Conservation (phyloP, 768 basidiomycete genomes). For the Amanita polypyramis region DNA sequence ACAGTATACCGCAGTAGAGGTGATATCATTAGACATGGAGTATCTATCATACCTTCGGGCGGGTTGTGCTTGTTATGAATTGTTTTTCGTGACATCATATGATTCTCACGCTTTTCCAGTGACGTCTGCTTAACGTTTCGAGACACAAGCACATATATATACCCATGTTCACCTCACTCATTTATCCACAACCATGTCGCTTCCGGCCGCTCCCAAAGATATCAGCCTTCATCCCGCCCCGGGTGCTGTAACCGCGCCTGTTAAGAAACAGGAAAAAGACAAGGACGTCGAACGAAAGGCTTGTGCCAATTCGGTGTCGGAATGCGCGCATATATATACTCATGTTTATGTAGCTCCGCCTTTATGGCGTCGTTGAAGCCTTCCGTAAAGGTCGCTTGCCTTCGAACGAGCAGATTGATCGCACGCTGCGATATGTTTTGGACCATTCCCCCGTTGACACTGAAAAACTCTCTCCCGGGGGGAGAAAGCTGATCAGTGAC, state of each 20-base stretch:
- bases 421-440: conserved; percentile 57
- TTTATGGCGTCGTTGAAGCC: conserved; percentile 77
- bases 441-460: conserved; percentile 47
- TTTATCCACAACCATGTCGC: conserved; percentile 41
- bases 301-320: background rate
- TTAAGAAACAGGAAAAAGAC: conserved; percentile 47
- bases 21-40: background rate
- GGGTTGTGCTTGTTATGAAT: background rate
- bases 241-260: conserved; percentile 57
- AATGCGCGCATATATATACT: background rate
- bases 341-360: conserved; percentile 35
- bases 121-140: background rate
- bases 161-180: background rate
- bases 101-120: background rate
- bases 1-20: no score
- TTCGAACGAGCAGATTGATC: conserved; percentile 71
- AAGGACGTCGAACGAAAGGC: conserved; percentile 78
- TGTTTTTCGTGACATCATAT: conserved; percentile 3
- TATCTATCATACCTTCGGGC: no score
- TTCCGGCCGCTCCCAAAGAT: conserved; percentile 52
- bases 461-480: conserved; percentile 63
- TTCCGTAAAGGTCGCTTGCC: conserved; percentile 74
- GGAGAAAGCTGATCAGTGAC: conserved; percentile 68
- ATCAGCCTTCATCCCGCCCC: conserved; percentile 44
- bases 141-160: background rate